Conservation (phyloP, 129 eudicot genomes). For the Heracleum sosnowskyi region DNA sequence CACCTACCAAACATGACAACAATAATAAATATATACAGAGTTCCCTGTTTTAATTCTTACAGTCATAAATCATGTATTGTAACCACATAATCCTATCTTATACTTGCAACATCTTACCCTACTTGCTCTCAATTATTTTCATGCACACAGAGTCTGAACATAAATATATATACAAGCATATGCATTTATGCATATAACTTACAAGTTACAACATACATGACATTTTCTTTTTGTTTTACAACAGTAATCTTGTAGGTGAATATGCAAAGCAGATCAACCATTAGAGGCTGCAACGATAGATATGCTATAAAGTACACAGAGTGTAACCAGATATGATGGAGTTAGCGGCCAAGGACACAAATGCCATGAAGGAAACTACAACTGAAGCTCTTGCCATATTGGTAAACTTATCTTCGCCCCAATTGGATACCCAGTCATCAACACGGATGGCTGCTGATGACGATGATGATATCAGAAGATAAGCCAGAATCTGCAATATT, state of each 20-base stretch:
- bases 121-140: neutral
- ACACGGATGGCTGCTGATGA: conserved; percentile 77
- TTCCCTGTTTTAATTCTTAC: neutral
- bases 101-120: neutral
- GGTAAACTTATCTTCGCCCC: conserved; percentile 94
- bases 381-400: conserved; percentile 70
- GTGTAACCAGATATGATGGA: conserved; percentile 77
- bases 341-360: conserved; percentile 58
- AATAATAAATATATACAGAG: neutral
- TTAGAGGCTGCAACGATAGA: conserved; percentile 9
- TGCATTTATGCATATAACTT: neutral
- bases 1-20: neutral
- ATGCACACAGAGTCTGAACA: neutral
- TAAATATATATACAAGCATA: neutral
- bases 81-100: neutral
- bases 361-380: conserved; percentile 63
- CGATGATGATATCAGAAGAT: conserved; percentile 82
- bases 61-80: neutral
- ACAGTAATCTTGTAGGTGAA: neutral
- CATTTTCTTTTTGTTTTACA: neutral
- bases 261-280: neutral
- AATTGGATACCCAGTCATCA: conserved; percentile 79
- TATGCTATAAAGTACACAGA: conserved; percentile 37
- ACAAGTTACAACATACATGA: neutral
- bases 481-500: conserved; percentile 54